Base-by-base conservation (phyloP, 2,329 filamentous ascomycete genomes). In the Beauveria pseudobassiana region DNA sequence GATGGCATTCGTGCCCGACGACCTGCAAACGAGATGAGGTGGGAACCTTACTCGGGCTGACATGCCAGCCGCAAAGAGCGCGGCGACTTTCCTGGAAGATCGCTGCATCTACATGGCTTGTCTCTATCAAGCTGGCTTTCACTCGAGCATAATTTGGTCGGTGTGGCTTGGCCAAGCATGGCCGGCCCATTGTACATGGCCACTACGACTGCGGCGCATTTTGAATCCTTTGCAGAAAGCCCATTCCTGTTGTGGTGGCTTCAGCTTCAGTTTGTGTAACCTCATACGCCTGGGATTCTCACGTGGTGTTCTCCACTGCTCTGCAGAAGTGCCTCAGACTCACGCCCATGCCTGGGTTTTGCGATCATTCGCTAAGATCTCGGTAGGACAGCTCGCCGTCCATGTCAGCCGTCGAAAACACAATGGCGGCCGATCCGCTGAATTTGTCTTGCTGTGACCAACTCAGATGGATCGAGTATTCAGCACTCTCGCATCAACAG, bases 281-380 rank as follows among this genome's bases (percentile, higher is more conserved):
- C 57, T 52, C 49, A 45, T 28, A n/a, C 5, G 49, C 49, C 40
- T 46, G 40, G 38, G 24, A 53, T 60, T 53, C 49, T 60, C 58
- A 60, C 58, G 58, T 60, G 58, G 49, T 43, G 10, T 51, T 59
- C 58, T 53, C 58, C 58, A 60, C 58, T 26, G 34, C 49, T 16
- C 18, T 60, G 58, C 58, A 60, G 58, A 53, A 52, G 48, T 59
- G 57, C 58, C 49, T 60, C 49, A 59, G 8, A 58, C 28, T 42
- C 16, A n/a, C 40, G 12, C 40, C 53, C 42, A 34, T 30, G 53
- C 46, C 42, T 18, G 10, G 42, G 26, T 5, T 40, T 18, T 22
- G 30, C 49, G 49, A 60, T 60, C 42, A 46, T n/a, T 60, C 49
- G 49, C 49, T 53, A 53, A 60, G 49, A 60, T 60, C 58, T 59